Conservation (phyloP, 805 yeast genomes). For the Clavispora asparagi region DNA sequence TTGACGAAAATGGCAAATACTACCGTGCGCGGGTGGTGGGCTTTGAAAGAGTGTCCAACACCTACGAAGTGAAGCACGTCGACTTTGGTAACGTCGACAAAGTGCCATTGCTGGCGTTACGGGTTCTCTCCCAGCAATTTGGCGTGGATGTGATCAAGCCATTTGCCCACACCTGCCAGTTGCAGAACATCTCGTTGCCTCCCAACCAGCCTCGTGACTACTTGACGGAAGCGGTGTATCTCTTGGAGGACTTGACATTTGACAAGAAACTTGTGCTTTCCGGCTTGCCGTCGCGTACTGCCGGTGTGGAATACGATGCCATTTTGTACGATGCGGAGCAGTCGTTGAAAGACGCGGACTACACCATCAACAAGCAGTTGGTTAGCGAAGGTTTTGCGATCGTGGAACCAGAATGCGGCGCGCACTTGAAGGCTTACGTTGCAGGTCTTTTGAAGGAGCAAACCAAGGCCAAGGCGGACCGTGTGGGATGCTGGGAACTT, state of each 20-base stretch:
- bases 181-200: constrained; percentile 53
- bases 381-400: constrained; percentile 58
- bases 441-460: constrained; percentile 39
- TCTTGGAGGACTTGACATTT: constrained; percentile 47
- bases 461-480: constrained; percentile 42
- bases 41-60: constrained; percentile 39
- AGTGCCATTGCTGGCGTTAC: constrained; percentile 40
- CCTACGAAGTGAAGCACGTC: constrained; percentile 49
- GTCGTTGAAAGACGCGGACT: constrained; percentile 47
- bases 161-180: constrained; percentile 51
- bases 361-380: constrained; percentile 56
- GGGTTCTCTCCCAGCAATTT: constrained; percentile 51
- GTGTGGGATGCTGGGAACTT: constrained; percentile 68
- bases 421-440: constrained; percentile 32
- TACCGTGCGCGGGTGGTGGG: constrained; percentile 53
- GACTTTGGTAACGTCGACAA: constrained; percentile 56
- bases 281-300: constrained; percentile 37
- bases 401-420: constrained; percentile 33
- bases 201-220: constrained; percentile 53
- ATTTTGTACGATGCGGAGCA: constrained; percentile 53
- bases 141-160: constrained; percentile 35
- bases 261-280: constrained; percentile 53
- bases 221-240: constrained; percentile 47
- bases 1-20: constrained; percentile 47
- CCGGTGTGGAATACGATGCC: constrained; percentile 43